Evolutionary conservation across 805 yeast genomes (phyloP), one percentile per base, ranked within the genome.

Genomic region (Kluyveromyces aestuarii): DNA sequence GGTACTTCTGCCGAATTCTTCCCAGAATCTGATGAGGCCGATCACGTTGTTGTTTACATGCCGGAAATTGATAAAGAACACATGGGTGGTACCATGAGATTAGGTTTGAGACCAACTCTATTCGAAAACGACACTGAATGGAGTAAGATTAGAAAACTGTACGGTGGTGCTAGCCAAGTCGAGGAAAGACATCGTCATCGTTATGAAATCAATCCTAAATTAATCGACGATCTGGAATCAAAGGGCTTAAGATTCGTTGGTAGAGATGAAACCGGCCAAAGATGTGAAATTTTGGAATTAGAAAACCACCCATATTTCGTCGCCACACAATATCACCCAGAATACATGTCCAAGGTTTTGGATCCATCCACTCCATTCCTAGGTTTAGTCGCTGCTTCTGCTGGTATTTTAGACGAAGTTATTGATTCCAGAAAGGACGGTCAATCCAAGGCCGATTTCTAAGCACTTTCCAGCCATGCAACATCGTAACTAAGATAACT

Each of bases 301-400:
- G 79, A 82, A 53, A 81, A 79, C 64, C 97, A 90, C 69, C 93
- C 93, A 61, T 93, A 83, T 72, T 90, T 71, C 62, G 95, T 88
- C 59, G 99, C 91, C 55, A 86, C 97, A 35, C 99, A 93, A 75
- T 93, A 90, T 72, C 99, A 93, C 67, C 99, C 99, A 35, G 99
- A 93, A 73, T 93, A 93, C 69, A 76, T 90, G 56, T 89, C 98
- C 45, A 89, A 95, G 71, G 99, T 95, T 27, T 77, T 93, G 64
- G 96, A 89, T 60, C 99, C 99, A 48, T 90, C 97, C 27, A 80
- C 86, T 67, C 99, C 99, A 48, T 87, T 93, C 73, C 77, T 93
- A 65, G 99, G 99, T 48, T 78, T 93, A 57, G 86, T 93, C 51
- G 97, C 98, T 47, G 98, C 99, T 17, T 73, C 96, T 43, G 76